phyloP scores from a whole-genome alignment of 2,329 filamentous ascomycete genomes.

The Colletotrichum sp. region DNA sequence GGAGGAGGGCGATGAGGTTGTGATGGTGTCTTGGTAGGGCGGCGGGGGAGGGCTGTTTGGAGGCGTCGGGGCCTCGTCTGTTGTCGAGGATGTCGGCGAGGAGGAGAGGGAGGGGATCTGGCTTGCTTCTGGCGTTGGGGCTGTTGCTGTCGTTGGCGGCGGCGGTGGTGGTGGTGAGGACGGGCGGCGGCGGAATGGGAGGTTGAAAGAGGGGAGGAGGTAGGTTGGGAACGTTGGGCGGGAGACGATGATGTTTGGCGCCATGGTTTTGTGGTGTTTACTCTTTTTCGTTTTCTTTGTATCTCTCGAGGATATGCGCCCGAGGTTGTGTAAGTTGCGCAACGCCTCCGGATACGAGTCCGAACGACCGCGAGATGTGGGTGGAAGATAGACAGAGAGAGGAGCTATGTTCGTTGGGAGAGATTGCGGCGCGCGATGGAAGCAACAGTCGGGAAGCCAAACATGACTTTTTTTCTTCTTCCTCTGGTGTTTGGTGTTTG shows the following conservation, averaged over 20 bases:
- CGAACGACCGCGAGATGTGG: not conserved
- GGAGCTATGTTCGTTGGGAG: not conserved
- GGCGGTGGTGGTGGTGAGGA: conserved; percentile 27
- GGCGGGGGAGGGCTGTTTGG: conserved; percentile 26
- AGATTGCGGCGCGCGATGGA: not conserved
- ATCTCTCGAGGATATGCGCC: not conserved
- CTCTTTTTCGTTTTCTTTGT: not conserved
- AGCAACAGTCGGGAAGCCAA: not conserved
- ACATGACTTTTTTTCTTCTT: not conserved
- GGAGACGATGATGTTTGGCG: conserved; percentile 40
- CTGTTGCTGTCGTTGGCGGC: not conserved
- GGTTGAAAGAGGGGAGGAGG: conserved; percentile 55
- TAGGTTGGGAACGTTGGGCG: conserved; percentile 54
- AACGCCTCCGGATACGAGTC: not conserved
- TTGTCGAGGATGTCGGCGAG: conserved; percentile 39
- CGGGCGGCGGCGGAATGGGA: conserved; percentile 50
- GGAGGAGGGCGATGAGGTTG: too few species aligned
- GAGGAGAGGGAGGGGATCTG: conserved; percentile 36
- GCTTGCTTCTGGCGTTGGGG: conserved; percentile 26
- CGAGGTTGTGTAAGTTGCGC: not conserved
- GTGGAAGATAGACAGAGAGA: not conserved
- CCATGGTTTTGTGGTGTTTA: not conserved
- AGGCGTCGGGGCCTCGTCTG: conserved; percentile 27
- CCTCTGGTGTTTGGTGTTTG: not conserved
- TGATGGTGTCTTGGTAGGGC: conserved; percentile 21